Conservation (phyloP, 2,329 filamentous ascomycete species). For the Pyrenophora tritici-repentis region DNA sequence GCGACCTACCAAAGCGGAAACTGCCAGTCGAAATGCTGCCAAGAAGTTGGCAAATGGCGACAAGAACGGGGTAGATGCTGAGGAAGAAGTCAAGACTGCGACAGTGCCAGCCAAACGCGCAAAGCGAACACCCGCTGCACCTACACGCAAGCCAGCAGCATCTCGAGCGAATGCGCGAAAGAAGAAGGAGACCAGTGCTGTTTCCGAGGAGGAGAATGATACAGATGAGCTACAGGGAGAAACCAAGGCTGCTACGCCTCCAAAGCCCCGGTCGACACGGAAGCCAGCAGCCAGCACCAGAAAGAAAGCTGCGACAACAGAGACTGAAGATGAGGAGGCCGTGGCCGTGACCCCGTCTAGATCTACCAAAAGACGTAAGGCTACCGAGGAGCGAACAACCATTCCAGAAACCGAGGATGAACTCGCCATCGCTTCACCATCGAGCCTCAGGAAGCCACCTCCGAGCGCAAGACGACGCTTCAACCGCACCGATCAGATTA, state of each 20-base stretch:
- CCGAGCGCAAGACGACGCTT: conserved; percentile 27
- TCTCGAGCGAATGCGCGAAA: conserved; percentile 16
- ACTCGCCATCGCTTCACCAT: conserved; percentile 11
- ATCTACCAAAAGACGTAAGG: conserved; percentile 17
- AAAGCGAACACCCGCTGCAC: conserved; percentile 16
- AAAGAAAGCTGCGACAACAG: conserved; percentile 6
- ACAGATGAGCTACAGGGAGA: conserved; percentile 8
- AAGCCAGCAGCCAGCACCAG: conserved; percentile 12
- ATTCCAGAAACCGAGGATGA: conserved; percentile 34
- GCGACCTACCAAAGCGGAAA: conserved; percentile 22
- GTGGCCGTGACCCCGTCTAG: conserved; percentile 22
- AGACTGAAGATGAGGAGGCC: conserved; percentile 15
- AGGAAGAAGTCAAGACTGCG: conserved; percentile 22
- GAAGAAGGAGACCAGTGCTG: conserved; percentile 14
- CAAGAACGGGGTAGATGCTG: conserved; percentile 10
- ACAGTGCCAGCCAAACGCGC: conserved; percentile 23
- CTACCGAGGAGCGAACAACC: conserved; percentile 5
- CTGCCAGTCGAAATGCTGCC: conserved; percentile 19
- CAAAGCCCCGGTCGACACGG: conserved; percentile 14
- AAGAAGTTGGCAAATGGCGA: conserved; percentile 16
- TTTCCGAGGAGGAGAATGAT: conserved; percentile 12
- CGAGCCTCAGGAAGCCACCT: conserved; percentile 21
- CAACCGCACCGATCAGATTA: conserved; percentile 37
- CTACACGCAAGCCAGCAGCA: conserved; percentile 19
- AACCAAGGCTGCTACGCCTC: conserved; percentile 5